phyloP scores from a whole-genome alignment of 2,329 filamentous ascomycete species.

The Xylaria arbuscula region DNA sequence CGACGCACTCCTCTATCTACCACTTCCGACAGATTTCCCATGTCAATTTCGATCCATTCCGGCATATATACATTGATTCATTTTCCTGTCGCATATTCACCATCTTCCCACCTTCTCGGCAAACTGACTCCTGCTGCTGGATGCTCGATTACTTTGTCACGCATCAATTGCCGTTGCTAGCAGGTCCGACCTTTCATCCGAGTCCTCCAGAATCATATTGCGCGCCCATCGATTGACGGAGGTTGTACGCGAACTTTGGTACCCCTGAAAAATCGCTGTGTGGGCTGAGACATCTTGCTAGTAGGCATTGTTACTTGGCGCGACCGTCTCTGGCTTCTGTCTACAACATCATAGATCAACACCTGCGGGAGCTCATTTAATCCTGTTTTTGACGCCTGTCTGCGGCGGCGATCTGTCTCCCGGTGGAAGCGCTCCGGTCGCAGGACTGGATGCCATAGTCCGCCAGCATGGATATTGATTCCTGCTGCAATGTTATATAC shows the following conservation, averaged over 20 bases:
- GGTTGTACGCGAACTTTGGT: constrained; percentile 42
- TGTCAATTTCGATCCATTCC: constrained; percentile 44
- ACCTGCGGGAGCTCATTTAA: constrained; percentile 1
- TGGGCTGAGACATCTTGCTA: constrained; percentile 41
- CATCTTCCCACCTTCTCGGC: constrained; percentile 36
- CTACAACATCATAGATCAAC: constrained; percentile 13
- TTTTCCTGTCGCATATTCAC: constrained; percentile 41
- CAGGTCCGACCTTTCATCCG: constrained; percentile 41
- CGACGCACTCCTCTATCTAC: constrained; percentile 15
- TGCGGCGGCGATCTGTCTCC: constrained; percentile 40
- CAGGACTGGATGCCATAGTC: constrained; percentile 68
- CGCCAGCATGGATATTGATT: constrained; percentile 67
- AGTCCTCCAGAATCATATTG: constrained; percentile 42
- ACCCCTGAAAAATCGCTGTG: constrained; percentile 32
- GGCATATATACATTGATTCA: constrained; percentile 39
- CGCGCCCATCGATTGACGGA: constrained; percentile 40
- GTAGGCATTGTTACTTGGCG: constrained; percentile 36
- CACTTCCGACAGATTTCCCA: constrained; percentile 38
- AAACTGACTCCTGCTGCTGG: constrained; percentile 39
- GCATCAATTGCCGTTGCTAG: constrained; percentile 44
- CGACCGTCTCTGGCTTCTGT: constrained; percentile 30
- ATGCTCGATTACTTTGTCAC: constrained; percentile 41
- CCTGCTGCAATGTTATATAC: constrained; percentile 70
- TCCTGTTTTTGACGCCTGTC: constrained; percentile 29
- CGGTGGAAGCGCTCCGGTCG: constrained; percentile 69